These are phyloP conservation scores for Thalassiosira livingstoniorum DNA, from an alignment of 352 stramenopile genomes.

Conservation along the genomic window DNA sequence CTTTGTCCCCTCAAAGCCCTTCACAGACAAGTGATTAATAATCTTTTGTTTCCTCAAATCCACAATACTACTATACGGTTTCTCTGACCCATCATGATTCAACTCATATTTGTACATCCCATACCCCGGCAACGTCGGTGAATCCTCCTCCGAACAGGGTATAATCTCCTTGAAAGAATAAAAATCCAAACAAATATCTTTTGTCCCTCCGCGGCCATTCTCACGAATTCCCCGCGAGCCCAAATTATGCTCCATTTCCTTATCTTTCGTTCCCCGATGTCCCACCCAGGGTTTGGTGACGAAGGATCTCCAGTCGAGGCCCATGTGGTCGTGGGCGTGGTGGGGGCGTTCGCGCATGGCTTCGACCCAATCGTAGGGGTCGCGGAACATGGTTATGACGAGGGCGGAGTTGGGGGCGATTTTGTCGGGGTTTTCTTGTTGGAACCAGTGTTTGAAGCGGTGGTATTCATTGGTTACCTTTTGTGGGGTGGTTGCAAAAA, in stretches of 20 bases:
- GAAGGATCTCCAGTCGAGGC: constrained; percentile 49
- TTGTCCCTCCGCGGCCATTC: not conserved
- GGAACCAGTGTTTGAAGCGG: constrained; percentile 64
- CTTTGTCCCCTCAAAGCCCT: constrained; percentile 19
- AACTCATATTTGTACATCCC: constrained; percentile 52
- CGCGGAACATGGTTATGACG: constrained; percentile 81
- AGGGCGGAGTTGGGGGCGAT: constrained; percentile 67
- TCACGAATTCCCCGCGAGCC: not conserved
- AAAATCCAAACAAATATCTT: constrained; percentile 20
- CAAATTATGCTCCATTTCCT: constrained; percentile 7
- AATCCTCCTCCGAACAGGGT: constrained; percentile 42
- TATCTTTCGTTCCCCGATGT: constrained; percentile 3
- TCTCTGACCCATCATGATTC: constrained; percentile 51
- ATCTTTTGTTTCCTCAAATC: constrained; percentile 60
- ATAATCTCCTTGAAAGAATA: constrained; percentile 40
- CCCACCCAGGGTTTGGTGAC: constrained; percentile 64
- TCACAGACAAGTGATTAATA: constrained; percentile 52
- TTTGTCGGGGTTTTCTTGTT: constrained; percentile 60
- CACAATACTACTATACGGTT: constrained; percentile 52
- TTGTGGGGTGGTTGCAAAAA: not conserved
- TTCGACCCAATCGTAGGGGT: constrained; percentile 83
- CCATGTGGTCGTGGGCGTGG: constrained; percentile 37
- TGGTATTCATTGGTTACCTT: constrained; percentile 22
- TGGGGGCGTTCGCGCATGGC: constrained; percentile 47
- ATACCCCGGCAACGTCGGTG: constrained; percentile 14